Evolutionary conservation across 2,329 filamentous ascomycete genomes (phyloP).

Genomic region (Grosmannia huntii): DNA sequence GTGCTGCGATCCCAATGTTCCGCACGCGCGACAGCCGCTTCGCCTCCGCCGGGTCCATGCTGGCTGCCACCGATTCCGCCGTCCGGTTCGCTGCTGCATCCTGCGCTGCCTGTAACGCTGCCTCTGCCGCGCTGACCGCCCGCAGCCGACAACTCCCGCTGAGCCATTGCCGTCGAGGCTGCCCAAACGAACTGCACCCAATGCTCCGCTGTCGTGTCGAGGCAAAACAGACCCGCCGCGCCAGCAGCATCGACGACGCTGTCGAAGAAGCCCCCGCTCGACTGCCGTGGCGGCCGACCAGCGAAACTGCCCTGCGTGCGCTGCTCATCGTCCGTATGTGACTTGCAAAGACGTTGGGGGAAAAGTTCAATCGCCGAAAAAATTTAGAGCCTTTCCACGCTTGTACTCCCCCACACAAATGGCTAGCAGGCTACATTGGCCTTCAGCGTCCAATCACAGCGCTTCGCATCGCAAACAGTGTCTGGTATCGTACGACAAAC

Average conservation of each 20-base stretch:
- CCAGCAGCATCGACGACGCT: neutral
- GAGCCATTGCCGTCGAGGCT: conserved; percentile 21
- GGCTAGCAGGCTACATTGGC: neutral
- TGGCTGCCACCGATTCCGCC: conserved; percentile 55
- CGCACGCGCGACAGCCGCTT: conserved; percentile 68
- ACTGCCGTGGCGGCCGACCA: conserved; percentile 4
- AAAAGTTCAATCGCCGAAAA: neutral
- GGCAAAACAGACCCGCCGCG: neutral
- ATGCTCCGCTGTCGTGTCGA: neutral
- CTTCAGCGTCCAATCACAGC: conserved; percentile 1
- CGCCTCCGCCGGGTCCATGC: conserved; percentile 68
- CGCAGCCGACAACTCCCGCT: conserved; percentile 22
- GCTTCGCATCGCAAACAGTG: neutral
- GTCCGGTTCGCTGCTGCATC: conserved; percentile 37
- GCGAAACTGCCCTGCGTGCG: conserved; percentile 7
- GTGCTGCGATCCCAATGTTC: conserved; percentile 97
- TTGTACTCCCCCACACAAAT: neutral
- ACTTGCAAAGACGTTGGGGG: too few relatives aligned
- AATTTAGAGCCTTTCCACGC: too few relatives aligned
- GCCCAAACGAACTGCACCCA: neutral
- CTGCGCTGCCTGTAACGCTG: conserved; percentile 40
- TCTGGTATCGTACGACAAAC: neutral
- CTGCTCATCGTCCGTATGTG: conserved; percentile 5
- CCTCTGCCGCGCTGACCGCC: conserved; percentile 22
- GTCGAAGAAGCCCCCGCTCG: neutral